Evolutionary conservation across 306 rosid genomes (phyloP).

Genomic region (Sicyos edulis): DNA sequence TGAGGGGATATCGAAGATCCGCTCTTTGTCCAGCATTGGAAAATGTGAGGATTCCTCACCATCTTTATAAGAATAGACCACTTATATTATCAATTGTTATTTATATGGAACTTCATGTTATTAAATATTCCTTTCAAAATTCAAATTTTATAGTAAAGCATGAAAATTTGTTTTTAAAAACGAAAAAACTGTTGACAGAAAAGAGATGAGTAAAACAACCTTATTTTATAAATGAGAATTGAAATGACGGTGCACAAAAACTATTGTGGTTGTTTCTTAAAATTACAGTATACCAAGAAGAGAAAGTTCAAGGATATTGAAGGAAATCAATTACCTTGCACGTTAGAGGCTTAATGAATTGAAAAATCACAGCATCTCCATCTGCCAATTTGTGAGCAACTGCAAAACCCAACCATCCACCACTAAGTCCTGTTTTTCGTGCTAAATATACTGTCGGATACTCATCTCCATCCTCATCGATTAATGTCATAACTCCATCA

Average conservation of each 20-base stretch:
- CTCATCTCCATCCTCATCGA: slow-evolving; percentile 55
- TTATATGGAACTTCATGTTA: too few species aligned
- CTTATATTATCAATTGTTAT: too few species aligned
- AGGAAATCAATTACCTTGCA: slow-evolving; percentile 86
- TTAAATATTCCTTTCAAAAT: too few species aligned
- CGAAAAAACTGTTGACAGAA: neutral
- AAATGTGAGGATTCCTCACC: too few species aligned
- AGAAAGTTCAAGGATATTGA: neutral
- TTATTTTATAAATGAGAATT: neutral
- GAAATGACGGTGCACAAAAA: neutral
- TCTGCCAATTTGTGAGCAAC: slow-evolving; percentile 65
- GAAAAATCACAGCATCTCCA: slow-evolving; percentile 74
- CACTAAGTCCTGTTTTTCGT: slow-evolving; percentile 45
- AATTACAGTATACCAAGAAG: neutral
- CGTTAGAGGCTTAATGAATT: slow-evolving; percentile 38
- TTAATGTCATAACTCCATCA: slow-evolving; percentile 38
- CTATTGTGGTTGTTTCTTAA: neutral
- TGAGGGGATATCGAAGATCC: too few species aligned
- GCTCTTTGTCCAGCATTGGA: too few species aligned
- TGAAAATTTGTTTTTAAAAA: neutral
- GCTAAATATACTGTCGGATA: slow-evolving; percentile 44
- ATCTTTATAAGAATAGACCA: too few species aligned
- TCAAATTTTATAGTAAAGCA: too few species aligned
- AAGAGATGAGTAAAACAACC: neutral
- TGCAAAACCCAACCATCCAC: slow-evolving; percentile 76